Base-by-base conservation (phyloP, 106 monocot genomes). In the Dendrobium catenatum region DNA sequence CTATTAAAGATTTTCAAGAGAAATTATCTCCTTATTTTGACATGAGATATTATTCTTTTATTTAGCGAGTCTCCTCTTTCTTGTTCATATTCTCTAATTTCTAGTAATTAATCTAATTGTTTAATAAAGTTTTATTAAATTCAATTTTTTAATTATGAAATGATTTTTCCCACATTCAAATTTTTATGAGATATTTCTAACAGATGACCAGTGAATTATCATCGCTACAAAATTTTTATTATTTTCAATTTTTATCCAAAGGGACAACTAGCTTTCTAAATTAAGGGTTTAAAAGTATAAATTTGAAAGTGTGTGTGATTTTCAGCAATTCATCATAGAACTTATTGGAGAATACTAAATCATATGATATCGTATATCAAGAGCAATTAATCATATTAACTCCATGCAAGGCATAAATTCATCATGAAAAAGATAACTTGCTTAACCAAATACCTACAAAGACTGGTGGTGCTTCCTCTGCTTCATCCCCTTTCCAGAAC, bases 401-500 rank as follows among this genome's bases (percentile, higher is more conserved):
- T 37, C 15, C n/a, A 40, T 70, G 22, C 9, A 11, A 66, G 2
- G 64, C 2, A 66, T 3, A 16, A 37, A 70, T 37, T 37, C 37
- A 37, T 37, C 37, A 37, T 13, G 20, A 42, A 19, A 27, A 68
- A 49, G 72, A 31, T 66, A 55, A 48, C 43, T 77, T 78, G 20
- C 55, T n/a, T 61, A 81, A 67, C 81, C 49, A 80, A 84, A 89
- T 90, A 94, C 96, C 90, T 94, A 97, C 96, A 92, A 97, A 97
- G 78, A 97, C 92, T 85, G 96, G 96, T 51, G 96, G 96, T 61
- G 96, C 96, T 82, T 97, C 96, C 81, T 97, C 96, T 78, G 81
- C 88, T 84, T 97, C 96, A 68, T 94, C 94, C 68, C 84, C 96
- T 81, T 92, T 97, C 96, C 96, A 97, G 78, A 97, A 97, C 84